A percentile compares a stretch with the other conserved stretches of the same genome.
Conservation (phyloP, 2,329 filamentous ascomycete genomes). For the Mycosphaerelloides madeirae region DNA sequence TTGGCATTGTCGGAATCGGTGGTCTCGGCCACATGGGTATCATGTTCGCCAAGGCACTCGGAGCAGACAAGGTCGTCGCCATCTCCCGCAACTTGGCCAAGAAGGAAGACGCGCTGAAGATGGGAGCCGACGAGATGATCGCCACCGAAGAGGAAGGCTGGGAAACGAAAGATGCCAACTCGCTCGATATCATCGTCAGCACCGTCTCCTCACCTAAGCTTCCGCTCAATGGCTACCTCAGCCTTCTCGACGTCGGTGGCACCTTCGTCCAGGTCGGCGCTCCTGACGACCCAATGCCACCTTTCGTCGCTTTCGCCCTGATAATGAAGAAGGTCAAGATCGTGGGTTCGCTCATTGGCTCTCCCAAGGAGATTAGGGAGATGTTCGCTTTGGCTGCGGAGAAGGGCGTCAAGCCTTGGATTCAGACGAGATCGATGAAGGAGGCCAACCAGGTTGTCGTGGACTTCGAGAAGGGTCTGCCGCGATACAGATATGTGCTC, state of each 20-base stretch:
- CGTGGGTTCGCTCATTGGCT: slow-evolving; percentile 45
- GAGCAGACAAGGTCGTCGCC: slow-evolving; percentile 63
- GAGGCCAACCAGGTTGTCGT: slow-evolving; percentile 55
- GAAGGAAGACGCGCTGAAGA: slow-evolving; percentile 54
- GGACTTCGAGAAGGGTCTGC: slow-evolving; percentile 55
- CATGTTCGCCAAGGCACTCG: slow-evolving; percentile 65
- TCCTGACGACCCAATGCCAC: slow-evolving; percentile 55
- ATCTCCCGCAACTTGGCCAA: slow-evolving; percentile 59
- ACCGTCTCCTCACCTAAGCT: slow-evolving; percentile 57
- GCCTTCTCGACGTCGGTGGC: slow-evolving; percentile 56
- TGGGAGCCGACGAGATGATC: slow-evolving; percentile 58
- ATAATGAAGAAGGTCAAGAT: slow-evolving; percentile 52
- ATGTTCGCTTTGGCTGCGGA: slow-evolving; percentile 59
- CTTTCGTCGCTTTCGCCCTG: slow-evolving; percentile 54
- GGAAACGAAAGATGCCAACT: slow-evolving; percentile 49
- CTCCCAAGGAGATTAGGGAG: slow-evolving; percentile 54
- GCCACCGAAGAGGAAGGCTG: slow-evolving; percentile 57
- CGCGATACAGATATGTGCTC: slow-evolving; percentile 37
- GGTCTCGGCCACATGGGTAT: slow-evolving; percentile 60
- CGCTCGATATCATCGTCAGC: slow-evolving; percentile 56
- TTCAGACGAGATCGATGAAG: slow-evolving; percentile 57
- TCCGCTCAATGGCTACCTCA: slow-evolving; percentile 59
- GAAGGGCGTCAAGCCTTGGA: slow-evolving; percentile 55
- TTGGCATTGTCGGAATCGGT: slow-evolving; percentile 69
- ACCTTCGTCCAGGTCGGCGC: slow-evolving; percentile 61